These are phyloP conservation scores for Sonneratia caseolaris DNA, from an alignment of 345 rosid genomes.

Conservation along the genomic window DNA sequence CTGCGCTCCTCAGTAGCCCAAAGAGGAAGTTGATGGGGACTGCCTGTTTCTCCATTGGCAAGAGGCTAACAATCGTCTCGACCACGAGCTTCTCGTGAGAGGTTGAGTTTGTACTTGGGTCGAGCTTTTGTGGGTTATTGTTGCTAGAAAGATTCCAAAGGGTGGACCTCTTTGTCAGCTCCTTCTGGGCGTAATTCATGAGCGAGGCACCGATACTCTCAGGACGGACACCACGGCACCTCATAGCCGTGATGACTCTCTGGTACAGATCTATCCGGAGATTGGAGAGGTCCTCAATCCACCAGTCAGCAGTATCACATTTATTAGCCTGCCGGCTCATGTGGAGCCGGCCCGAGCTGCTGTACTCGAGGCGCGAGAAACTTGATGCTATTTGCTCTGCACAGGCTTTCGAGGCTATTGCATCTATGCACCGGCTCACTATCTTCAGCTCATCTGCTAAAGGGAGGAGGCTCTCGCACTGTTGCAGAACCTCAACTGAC, in stretches of 20 bases:
- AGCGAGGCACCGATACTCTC: conserved; percentile 93
- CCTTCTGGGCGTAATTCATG: conserved; percentile 75
- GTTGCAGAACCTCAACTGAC: conserved; percentile 81
- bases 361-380: conserved; percentile 87
- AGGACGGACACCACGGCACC: conserved; percentile 88
- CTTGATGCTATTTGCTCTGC: conserved; percentile 92
- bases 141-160: conserved; percentile 40
- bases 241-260: conserved; percentile 82
- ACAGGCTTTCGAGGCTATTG: conserved; percentile 89
- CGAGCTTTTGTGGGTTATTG: conserved; percentile 31
- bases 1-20: conserved; percentile 82
- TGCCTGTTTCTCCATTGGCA: conserved; percentile 83
- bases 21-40: conserved; percentile 82
- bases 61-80: conserved; percentile 68
- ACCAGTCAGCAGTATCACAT: conserved; percentile 72
- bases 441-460: conserved; percentile 85
- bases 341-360: conserved; percentile 96
- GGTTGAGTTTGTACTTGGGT: conserved; percentile 28
- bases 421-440: conserved; percentile 72
- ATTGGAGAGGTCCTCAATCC: conserved; percentile 88
- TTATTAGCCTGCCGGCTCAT: conserved; percentile 69
- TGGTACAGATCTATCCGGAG: conserved; percentile 73
- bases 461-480: conserved; percentile 79
- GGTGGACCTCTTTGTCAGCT: conserved; percentile 71
- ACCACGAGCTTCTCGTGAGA: conserved; percentile 68